Base-by-base conservation (phyloP, 2,329 filamentous ascomycete species). In the Pseudogymnoascus sp. region DNA sequence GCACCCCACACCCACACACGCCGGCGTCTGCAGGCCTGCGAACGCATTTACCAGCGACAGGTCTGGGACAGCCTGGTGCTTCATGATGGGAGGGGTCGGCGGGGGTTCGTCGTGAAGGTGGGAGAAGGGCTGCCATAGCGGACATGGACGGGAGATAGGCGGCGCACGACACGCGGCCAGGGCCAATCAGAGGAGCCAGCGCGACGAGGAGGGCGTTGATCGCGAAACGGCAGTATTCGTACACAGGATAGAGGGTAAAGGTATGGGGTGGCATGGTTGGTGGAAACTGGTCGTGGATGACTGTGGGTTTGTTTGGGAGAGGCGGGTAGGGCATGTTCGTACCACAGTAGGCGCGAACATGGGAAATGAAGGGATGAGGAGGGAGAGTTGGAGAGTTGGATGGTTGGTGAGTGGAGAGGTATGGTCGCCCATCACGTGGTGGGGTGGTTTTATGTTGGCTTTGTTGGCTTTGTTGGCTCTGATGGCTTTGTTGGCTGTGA, bases 1-100 rank as follows among this genome's bases (percentile, higher is more conserved):
- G n/a, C 25, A 55, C 45, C 25, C 45, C 45, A 55, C n/a, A 55
- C 9, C 45, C 49, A 55, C 28, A 55, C 49, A 55, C 25, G 25
- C 28, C 49, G 16, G 49, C 49, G 49, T 25, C 25, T 55, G 9
- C 49, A 33, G 28, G 25, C 49, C 49, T 33, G 49, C 28, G 25
- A 55, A 33, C 28, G 49, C 49, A 55, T 55, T 55, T 55, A 55
- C 49, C 49, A 55, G 49, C 49, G 49, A 55, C 49, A 55, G 49
- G 28, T 55, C 49, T 55, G 28, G 49, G 49, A 55, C 49, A 55
- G 28, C 49, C 49, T 55, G n/a, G 28, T 55, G 49, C 49, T 55
- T 55, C 49, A 55, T 55, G 25, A 55, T 55, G 49, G 49, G 49
- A 55, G 49, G 49, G 49, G 28, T 33, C 4, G 8, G 45, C 12